Base-by-base conservation (phyloP, 352 stramenopile species). In the Phytophthora pinifolia region DNA sequence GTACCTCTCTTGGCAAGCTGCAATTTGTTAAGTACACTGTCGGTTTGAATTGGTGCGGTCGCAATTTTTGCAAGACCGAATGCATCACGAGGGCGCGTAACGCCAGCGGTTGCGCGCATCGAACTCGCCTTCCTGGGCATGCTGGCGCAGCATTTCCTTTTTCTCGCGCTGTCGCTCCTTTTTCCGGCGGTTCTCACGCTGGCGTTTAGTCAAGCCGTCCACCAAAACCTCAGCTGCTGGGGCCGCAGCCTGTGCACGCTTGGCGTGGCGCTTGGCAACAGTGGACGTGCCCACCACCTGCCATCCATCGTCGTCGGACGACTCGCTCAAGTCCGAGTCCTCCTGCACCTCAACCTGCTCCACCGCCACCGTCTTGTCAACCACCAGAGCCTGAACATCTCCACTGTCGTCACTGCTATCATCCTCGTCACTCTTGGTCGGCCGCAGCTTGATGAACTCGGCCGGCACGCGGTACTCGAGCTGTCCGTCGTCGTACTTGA, bases 401-500 rank as follows among this genome's bases (percentile, higher is more conserved):
- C 54, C 25, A 41, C 22, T 33, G 6, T n/a, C 12, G 14, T 50
- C 49, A 42, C 47, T 54, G 0, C 47, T 34, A 22, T 48, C 33
- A 36, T 62, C 55, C 3, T 64, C 54, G 35, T 73, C 53, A 20
- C 15, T 57, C n/a, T 34, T 47, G 9, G 30, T 35, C 48, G 41
- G 20, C 29, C 46, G 51, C 30, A 37, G 31, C 32, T 74, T 67
- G 50, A 94, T 88, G 33, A 74, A 61, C 27, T 66, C 62, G 44
- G 74, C 56, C 10, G 79, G 67, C n/a, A 94, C 83, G 35, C 76
- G 75, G 45, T 82, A 82, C 38, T 94, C 83, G 10, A 88, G 52
- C 37, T 74, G 81, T 31, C 79, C 83, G 33, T 94, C 83, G 64
- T 94, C 83, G 42, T 92, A 94, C 27, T 76, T 72, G 18, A 94